These are phyloP conservation scores for Dryas alaskensis DNA, from an alignment of 306 rosid species.

Conservation along the genomic window DNA sequence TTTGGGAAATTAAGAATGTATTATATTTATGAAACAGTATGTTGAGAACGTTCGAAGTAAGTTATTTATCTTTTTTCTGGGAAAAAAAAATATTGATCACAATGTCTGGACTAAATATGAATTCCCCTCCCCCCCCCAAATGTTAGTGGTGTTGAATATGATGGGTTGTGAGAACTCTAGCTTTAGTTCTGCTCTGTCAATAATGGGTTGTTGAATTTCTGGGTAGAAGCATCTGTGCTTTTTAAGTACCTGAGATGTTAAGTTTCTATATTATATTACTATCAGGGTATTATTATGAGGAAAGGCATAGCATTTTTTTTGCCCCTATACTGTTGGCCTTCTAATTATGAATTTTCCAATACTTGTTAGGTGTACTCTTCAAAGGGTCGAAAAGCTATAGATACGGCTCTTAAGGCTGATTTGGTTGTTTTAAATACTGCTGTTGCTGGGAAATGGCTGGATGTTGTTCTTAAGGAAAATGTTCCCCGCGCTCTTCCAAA, in stretches of 20 bases:
- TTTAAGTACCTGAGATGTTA: neutral
- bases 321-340: neutral
- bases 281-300: neutral
- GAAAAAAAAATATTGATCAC: neutral
- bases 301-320: neutral
- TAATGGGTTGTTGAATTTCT: neutral
- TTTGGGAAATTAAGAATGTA: neutral
- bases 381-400: conserved; percentile 69
- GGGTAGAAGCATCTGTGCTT: neutral
- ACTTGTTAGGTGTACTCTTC: conserved; percentile 65
- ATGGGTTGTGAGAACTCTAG: neutral
- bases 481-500: conserved; percentile 75
- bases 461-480: conserved; percentile 74
- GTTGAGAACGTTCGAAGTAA: neutral
- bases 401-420: conserved; percentile 76
- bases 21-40: neutral
- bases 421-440: conserved; percentile 90
- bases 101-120: too few species aligned
- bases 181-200: neutral
- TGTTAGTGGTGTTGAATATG: too few species aligned
- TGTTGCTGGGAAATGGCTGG: conserved; percentile 98
- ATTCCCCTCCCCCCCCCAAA: too few species aligned
- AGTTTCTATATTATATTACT: neutral
- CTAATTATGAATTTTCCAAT: conserved; percentile 17
- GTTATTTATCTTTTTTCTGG: neutral